phyloP scores from a whole-genome alignment of 192 early-diverging fungal genomes.

The Gonapodya sp. region DNA sequence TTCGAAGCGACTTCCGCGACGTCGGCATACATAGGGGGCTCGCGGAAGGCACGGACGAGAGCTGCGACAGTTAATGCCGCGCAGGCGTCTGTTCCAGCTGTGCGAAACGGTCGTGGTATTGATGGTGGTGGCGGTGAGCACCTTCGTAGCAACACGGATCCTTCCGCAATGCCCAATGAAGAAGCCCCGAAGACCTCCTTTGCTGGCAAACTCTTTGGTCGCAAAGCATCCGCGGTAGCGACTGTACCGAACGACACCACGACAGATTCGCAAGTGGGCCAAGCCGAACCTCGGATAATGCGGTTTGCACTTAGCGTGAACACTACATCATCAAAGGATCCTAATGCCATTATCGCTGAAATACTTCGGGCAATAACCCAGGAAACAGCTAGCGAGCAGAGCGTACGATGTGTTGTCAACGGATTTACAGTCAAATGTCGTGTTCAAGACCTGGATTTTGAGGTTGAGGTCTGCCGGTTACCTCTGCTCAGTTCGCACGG shows the following conservation, averaged over 20 bases:
- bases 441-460: slow-evolving; percentile 41
- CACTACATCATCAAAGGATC: slow-evolving; percentile 47
- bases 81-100: not conserved
- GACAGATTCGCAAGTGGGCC: slow-evolving; percentile 8
- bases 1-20: not conserved
- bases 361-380: slow-evolving; percentile 32
- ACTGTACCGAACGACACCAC: not conserved
- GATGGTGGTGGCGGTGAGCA: no score
- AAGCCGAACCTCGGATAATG: slow-evolving; percentile 35
- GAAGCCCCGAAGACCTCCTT: slow-evolving; percentile 15
- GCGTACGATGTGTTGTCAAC: slow-evolving; percentile 18
- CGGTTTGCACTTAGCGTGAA: slow-evolving; percentile 45
- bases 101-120: no score
- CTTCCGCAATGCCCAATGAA: slow-evolving; percentile 24
- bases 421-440: slow-evolving; percentile 26
- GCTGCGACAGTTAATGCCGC: not conserved
- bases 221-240: not conserved
- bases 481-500: slow-evolving; percentile 40
- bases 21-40: not conserved
- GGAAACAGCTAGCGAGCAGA: slow-evolving; percentile 21
- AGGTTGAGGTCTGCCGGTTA: slow-evolving; percentile 52
- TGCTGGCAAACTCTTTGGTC: not conserved
- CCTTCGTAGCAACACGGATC: not conserved
- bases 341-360: slow-evolving; percentile 37
- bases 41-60: not conserved